Evolutionary conservation across 2,329 filamentous ascomycete genomes (phyloP).

Genomic region (Aspergillus hiratsukae): DNA sequence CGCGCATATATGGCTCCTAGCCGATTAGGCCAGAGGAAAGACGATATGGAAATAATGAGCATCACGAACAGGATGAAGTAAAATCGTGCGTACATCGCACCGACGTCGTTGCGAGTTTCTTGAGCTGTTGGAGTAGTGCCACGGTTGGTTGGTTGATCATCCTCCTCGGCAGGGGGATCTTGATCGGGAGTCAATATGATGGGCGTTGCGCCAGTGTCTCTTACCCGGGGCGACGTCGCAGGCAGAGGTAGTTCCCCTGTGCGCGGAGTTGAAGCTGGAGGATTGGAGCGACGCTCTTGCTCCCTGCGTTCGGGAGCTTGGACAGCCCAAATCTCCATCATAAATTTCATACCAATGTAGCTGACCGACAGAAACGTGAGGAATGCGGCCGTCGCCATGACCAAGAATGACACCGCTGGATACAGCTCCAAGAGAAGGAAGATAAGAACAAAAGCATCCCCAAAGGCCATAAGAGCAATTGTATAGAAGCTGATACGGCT

Average conservation of each 20-base stretch:
- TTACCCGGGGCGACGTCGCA: conserved; percentile 42
- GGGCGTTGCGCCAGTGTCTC: conserved; percentile 49
- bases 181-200: conserved; percentile 59
- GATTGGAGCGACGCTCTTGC: conserved; percentile 23
- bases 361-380: conserved; percentile 57
- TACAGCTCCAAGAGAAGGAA: conserved; percentile 54
- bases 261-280: conserved; percentile 26
- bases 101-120: conserved; percentile 46
- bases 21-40: conserved; percentile 52
- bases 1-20: conserved; percentile 56
- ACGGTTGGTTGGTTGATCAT: conserved; percentile 27
- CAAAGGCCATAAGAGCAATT: conserved; percentile 57
- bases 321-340: conserved; percentile 64
- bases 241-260: conserved; percentile 46
- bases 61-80: conserved; percentile 56
- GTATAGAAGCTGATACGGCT: conserved; percentile 63
- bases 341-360: conserved; percentile 61
- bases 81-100: conserved; percentile 58
- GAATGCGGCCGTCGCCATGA: conserved; percentile 54
- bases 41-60: conserved; percentile 57
- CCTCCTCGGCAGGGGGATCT: conserved; percentile 42
- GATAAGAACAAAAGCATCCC: conserved; percentile 57
- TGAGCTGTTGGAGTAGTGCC: conserved; percentile 30
- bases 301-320: conserved; percentile 47
- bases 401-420: conserved; percentile 51